Evolutionary conservation across 1,284 basidiomycete genomes (phyloP).

Genomic region (Omphalotus olearius): DNA sequence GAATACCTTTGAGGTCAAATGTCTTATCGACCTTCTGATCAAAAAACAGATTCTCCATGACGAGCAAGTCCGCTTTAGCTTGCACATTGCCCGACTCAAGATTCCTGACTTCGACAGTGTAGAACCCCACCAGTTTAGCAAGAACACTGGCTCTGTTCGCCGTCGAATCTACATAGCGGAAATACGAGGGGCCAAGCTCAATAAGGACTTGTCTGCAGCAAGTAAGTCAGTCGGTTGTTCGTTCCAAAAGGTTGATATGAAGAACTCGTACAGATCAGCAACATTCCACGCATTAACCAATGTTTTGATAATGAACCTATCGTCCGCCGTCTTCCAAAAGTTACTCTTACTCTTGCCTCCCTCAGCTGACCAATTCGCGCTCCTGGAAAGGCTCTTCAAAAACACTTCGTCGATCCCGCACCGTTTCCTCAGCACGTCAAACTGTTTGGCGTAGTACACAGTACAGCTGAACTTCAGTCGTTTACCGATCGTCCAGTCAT

Average conservation of each 20-base stretch:
- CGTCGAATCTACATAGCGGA: constrained; percentile 69
- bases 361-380: constrained; percentile 66
- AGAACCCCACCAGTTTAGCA: constrained; percentile 77
- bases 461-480: constrained; percentile 72
- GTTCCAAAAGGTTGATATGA: constrained; percentile 5
- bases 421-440: constrained; percentile 57
- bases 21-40: constrained; percentile 60
- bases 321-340: constrained; percentile 77
- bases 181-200: constrained; percentile 72
- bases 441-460: constrained; percentile 76
- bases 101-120: constrained; percentile 71
- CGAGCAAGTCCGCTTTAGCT: constrained; percentile 66
- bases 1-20: constrained; percentile 80
- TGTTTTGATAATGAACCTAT: constrained; percentile 78
- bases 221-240: not conserved
- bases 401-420: constrained; percentile 67
- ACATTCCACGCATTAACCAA: constrained; percentile 82
- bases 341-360: constrained; percentile 70
- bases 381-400: constrained; percentile 55
- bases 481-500: constrained; percentile 72
- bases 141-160: constrained; percentile 61
- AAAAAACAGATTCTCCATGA: constrained; percentile 83
- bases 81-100: constrained; percentile 62
- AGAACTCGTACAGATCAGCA: constrained; percentile 62
- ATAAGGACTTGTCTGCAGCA: constrained; percentile 63